These are phyloP conservation scores for Pseudopyrenochaeta lycopersici DNA, from an alignment of 2,329 filamentous ascomycete species.

Conservation along the genomic window DNA sequence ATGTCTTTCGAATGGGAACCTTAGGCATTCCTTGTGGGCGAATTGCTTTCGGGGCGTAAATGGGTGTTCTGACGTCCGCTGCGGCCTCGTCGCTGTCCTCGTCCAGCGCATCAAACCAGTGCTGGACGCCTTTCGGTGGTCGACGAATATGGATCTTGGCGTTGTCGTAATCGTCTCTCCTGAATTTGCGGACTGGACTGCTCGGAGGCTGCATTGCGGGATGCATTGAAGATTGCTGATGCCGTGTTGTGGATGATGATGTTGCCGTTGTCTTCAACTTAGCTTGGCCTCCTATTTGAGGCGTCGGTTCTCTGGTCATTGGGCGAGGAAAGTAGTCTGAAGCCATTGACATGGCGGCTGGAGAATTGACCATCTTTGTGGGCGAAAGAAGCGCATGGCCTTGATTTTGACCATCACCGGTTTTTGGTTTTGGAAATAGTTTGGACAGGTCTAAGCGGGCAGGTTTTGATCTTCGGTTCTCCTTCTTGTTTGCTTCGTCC, in stretches of 20 bases:
- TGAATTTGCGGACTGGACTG: slow-evolving; percentile 38
- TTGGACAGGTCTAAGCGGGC: slow-evolving; percentile 53
- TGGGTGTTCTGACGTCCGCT: slow-evolving; percentile 21
- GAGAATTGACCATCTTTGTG: slow-evolving; percentile 51
- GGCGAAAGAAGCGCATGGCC: slow-evolving; percentile 46
- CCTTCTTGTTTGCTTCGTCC: slow-evolving; percentile 26
- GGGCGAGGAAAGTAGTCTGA: slow-evolving; percentile 49
- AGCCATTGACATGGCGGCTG: slow-evolving; percentile 48
- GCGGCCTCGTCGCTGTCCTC: slow-evolving; percentile 48
- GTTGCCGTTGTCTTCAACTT: slow-evolving; percentile 28
- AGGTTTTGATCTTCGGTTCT: slow-evolving; percentile 45
- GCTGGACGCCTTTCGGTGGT: slow-evolving; percentile 58
- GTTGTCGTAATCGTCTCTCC: slow-evolving; percentile 54
- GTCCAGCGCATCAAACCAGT: slow-evolving; percentile 61
- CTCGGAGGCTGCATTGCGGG: slow-evolving; percentile 15
- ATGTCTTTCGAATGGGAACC: slow-evolving; percentile 27
- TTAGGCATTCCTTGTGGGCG: slow-evolving; percentile 13
- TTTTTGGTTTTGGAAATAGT: slow-evolving; percentile 51
- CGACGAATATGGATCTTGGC: slow-evolving; percentile 58
- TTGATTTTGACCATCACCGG: slow-evolving; percentile 22
- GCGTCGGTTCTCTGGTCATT: slow-evolving; percentile 43
- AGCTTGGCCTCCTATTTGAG: slow-evolving; percentile 27
- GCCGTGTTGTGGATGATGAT: slow-evolving; percentile 16
- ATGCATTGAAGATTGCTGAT: slow-evolving; percentile 22
- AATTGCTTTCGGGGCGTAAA: slow-evolving; percentile 22